Conservation (phyloP, 257 asterid species). For the Petunia axillaris region DNA sequence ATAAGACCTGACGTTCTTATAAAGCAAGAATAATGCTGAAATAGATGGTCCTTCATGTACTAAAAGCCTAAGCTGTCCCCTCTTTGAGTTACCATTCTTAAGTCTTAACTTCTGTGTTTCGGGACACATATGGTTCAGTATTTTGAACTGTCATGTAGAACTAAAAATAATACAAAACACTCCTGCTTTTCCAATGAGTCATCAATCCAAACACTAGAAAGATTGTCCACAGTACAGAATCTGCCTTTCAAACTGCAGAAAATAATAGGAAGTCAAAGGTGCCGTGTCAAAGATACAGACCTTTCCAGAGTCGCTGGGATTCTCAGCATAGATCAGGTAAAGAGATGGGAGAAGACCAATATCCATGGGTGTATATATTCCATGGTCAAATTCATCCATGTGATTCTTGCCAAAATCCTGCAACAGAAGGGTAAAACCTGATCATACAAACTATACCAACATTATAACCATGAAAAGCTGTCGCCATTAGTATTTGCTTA, state of each 20-base stretch:
- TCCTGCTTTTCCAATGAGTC: no score
- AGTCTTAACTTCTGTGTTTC: not conserved
- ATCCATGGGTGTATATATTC: slow-evolving; percentile 70
- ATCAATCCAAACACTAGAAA: no score
- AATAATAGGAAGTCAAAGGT: not conserved
- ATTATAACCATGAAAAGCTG: not conserved
- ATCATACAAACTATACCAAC: not conserved
- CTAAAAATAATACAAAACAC: not conserved
- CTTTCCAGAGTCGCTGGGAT: slow-evolving; percentile 94
- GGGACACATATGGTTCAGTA: not conserved
- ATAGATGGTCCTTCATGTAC: not conserved
- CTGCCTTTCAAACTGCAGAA: no score
- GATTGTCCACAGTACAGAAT: no score
- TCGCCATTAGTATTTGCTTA: not conserved
- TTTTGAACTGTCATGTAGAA: not conserved
- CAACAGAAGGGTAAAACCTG: slow-evolving; percentile 6
- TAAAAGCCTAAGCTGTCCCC: not conserved
- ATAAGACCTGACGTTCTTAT: not conserved
- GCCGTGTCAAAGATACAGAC: slow-evolving; percentile 35
- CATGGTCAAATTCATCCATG: slow-evolving; percentile 78
- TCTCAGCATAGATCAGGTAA: slow-evolving; percentile 83
- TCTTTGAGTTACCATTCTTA: not conserved
- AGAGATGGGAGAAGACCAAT: slow-evolving; percentile 71
- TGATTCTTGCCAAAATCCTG: slow-evolving; percentile 76
- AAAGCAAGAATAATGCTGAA: not conserved